Evolutionary conservation across 257 asterid genomes (phyloP).

Genomic region (Solanum infundibuliforme): DNA sequence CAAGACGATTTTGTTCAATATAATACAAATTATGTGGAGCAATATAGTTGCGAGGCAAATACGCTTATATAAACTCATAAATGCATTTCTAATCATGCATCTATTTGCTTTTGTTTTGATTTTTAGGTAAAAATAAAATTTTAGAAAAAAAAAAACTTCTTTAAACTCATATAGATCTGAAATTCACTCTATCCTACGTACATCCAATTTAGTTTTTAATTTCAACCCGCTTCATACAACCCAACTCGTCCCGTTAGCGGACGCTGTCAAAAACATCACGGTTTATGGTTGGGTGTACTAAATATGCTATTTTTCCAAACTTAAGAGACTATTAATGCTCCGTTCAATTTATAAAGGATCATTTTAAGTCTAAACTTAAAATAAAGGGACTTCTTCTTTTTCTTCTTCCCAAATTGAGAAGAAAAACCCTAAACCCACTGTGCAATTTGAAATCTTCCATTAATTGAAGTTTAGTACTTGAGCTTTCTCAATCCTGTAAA

Average conservation of each 20-base stretch:
- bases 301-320: not conserved
- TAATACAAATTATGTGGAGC: too few relatives aligned
- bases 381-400: not conserved
- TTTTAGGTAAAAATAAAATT: too few relatives aligned
- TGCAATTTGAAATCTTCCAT: not conserved
- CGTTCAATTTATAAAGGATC: not conserved
- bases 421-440: not conserved
- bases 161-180: too few relatives aligned
- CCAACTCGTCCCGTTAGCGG: too few relatives aligned
- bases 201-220: too few relatives aligned
- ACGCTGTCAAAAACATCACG: too few relatives aligned
- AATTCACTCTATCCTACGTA: too few relatives aligned
- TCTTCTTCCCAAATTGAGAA: not conserved
- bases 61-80: too few relatives aligned
- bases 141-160: too few relatives aligned
- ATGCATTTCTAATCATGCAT: not conserved
- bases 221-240: too few relatives aligned
- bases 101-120: not conserved
- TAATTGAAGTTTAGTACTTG: not conserved
- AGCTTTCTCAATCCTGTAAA: not conserved
- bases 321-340: not conserved
- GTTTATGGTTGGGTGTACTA: not conserved
- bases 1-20: too few relatives aligned
- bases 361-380: not conserved
- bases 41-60: too few relatives aligned